These are phyloP conservation scores for Pythium rishiriense DNA, from an alignment of 352 stramenopile species.

Conservation along the genomic window DNA sequence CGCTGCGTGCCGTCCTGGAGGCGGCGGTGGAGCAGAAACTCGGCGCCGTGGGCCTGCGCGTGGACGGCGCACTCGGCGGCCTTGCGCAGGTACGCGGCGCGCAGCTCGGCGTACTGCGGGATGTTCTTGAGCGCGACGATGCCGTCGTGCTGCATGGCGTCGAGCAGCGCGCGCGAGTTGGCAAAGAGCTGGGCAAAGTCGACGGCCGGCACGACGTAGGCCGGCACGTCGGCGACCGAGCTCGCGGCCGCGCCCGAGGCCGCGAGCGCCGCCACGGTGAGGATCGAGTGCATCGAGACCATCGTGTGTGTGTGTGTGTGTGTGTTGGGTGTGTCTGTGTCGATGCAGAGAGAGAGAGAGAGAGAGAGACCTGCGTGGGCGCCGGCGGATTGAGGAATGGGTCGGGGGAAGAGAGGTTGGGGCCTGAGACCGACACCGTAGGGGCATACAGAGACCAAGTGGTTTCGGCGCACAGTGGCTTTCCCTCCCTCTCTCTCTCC, in stretches of 20 bases:
- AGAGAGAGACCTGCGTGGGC: neutral
- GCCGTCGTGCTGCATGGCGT: slow-evolving; percentile 59
- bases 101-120: slow-evolving; percentile 47
- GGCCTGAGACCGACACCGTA: too few relatives aligned
- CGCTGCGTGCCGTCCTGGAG: slow-evolving; percentile 71
- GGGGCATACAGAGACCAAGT: slow-evolving; percentile 25
- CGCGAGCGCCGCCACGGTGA: neutral
- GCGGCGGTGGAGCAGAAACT: slow-evolving; percentile 68
- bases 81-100: slow-evolving; percentile 53
- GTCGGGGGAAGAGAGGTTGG: too few relatives aligned
- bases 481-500: too few relatives aligned
- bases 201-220: slow-evolving; percentile 55
- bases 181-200: slow-evolving; percentile 54
- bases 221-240: slow-evolving; percentile 29
- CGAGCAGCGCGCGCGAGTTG: slow-evolving; percentile 36
- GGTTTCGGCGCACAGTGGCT: neutral
- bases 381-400: slow-evolving; percentile 19
- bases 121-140: slow-evolving; percentile 81
- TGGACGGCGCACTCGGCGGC: slow-evolving; percentile 59
- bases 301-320: slow-evolving; percentile 4
- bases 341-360: neutral
- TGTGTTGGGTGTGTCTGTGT: too few relatives aligned
- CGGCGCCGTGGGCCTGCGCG: slow-evolving; percentile 43
- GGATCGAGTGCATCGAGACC: neutral
- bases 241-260: slow-evolving; percentile 8